Evolutionary conservation across 352 stramenopile genomes (phyloP), one percentile per base, ranked within the genome.

Genomic region (Aphanomyces astaci): DNA sequence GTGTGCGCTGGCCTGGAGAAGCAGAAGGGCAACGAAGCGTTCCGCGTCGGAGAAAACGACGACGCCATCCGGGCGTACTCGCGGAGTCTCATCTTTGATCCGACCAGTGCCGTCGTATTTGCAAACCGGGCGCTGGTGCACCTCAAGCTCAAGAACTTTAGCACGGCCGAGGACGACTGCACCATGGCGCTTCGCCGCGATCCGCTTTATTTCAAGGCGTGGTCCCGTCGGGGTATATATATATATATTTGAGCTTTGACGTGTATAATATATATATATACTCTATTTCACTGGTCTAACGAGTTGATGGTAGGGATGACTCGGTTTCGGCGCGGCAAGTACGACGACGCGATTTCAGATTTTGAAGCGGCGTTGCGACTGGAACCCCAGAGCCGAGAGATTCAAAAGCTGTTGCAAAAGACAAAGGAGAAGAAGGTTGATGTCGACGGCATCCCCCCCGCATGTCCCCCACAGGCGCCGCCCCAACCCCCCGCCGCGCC

Each of bases 1-100:
- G 65, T 92, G 32, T 83, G 82, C 45, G 84, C 85, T 24, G 72
- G 76, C 10, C 74, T 87, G 39, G 94, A 98, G 66, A 95, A 96
- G 71, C 78, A 96, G 46, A 98, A 98, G 68, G 94, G 94, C 9
- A 98, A 98, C 70, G 94, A 98, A 71, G 92, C 82, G 64, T 97
- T 97, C 75, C 80, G 81, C 33, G 78, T 75, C 5, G 80, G 81
- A 27, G 90, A 98, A 55, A 83, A 88, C 43, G 83, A 97, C 22
- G 83, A 92, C 25, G 87, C 92, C 4, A 63, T 94, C 17, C 51
- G 89, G 22, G 94, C 86, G 70, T 98, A 98, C 74, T 95, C 90
- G 4, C 78, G 86, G n/a, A 92, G 84, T 55, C 81, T 97, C 66
- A 79, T 87, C 22, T 90, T 96, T 54, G 75, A 94, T 52, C 78